phyloP scores from a whole-genome alignment of 2,329 filamentous ascomycete species.

The Rachicladosporium sp. region DNA sequence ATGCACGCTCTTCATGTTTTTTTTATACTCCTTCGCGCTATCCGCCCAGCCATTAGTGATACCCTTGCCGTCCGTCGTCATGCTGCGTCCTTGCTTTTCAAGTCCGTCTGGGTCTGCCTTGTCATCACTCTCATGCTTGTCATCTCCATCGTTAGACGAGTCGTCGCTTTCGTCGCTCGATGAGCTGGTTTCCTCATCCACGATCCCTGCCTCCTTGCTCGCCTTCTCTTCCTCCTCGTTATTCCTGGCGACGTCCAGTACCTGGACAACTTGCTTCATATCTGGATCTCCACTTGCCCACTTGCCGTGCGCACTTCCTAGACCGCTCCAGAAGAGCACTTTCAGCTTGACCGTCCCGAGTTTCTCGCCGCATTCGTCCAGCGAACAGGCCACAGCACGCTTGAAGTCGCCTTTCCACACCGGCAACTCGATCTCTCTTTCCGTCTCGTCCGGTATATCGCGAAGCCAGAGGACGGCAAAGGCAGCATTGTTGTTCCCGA shows the following conservation, averaged over 20 bases:
- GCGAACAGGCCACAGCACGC: slow-evolving; percentile 38
- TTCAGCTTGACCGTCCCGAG: slow-evolving; percentile 47
- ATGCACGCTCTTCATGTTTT: slow-evolving; percentile 48
- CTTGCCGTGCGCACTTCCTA: slow-evolving; percentile 46
- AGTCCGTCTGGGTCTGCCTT: slow-evolving; percentile 23
- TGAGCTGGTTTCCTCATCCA: slow-evolving; percentile 5
- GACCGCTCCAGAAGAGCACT: slow-evolving; percentile 48
- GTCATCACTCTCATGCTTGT: slow-evolving; percentile 5
- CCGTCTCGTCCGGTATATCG: slow-evolving; percentile 57
- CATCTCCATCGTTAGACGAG: slow-evolving; percentile 10
- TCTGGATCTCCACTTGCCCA: slow-evolving; percentile 44
- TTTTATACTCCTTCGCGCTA: slow-evolving; percentile 48
- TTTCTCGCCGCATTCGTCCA: slow-evolving; percentile 43
- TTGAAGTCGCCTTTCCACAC: slow-evolving; percentile 56
- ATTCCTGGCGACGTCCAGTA: slow-evolving; percentile 49
- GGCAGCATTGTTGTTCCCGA: slow-evolving; percentile 44
- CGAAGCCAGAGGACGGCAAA: slow-evolving; percentile 58
- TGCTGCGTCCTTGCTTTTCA: slow-evolving; percentile 6
- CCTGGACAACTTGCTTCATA: slow-evolving; percentile 50
- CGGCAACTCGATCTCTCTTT: slow-evolving; percentile 44
- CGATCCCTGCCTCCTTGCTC: slow-evolving; percentile 16
- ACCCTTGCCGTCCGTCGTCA: slow-evolving; percentile 24
- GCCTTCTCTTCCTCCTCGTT: slow-evolving; percentile 33
- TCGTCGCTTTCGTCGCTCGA: slow-evolving; percentile 7
- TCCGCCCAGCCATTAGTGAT: slow-evolving; percentile 25